Evolutionary conservation across 148 eudicot genomes (phyloP), one percentile per base, ranked within the genome.

Genomic region (Diospyros lotus): DNA sequence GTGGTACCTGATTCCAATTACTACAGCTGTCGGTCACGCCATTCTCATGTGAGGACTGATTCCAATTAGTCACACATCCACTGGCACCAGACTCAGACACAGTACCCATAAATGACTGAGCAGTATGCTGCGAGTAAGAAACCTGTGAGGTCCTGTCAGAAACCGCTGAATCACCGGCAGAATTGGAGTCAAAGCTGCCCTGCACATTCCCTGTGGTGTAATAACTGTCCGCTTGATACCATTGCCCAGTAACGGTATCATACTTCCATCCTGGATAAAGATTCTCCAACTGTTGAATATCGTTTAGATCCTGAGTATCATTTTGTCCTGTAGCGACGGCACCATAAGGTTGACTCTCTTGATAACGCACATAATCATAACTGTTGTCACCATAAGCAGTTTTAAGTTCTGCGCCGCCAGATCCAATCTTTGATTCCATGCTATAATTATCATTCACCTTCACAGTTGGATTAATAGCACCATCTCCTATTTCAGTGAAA

Each of bases 241-340:
- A 93, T 78, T 86, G 92, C 72, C 94, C 97, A 58, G 91, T 82
- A 75, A 70, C 77, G 9, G 81, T 71, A 76, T 93, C 97, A 87
- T 74, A 86, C 74, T 74, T 89, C 93, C 94, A 93, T 40, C 98
- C 98, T 2, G 97, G 98, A 80, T 93, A 93, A 13, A 75, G 84
- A 78, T 76, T 87, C 66, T 93, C 97, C 94, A 87, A 91, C 40
- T 86, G 88, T 79, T 86, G 84, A 66, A 59, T 84, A 76, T 81
- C 82, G 73, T 64, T 84, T 64, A 74, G 67, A 77, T 86, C 87
- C 76, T 81, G 83, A 43, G 38, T 85, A 70, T 76, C 64, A 60
- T 61, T 65, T 77, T 86, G 86, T 59, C 76, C 90, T 12, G 48
- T 55, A 66, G 82, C 79, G 28, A 0, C 79, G 43, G 80, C 62